Evolutionary conservation across 257 asterid species (phyloP).

Genomic region (Coffea eugenioides): DNA sequence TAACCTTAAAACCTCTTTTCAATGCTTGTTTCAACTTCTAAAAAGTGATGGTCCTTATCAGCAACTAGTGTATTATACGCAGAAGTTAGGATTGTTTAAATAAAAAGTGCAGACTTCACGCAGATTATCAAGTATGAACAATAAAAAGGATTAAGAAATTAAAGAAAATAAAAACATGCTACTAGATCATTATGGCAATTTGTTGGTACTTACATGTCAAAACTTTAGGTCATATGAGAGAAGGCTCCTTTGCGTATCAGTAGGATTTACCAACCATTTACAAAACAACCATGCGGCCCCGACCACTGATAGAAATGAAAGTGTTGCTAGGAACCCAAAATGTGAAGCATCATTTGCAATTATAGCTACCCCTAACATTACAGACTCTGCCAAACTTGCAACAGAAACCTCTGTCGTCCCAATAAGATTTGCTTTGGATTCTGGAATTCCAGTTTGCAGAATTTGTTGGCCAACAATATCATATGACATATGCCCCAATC

Average conservation of each 20-base stretch:
- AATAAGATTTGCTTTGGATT: conserved; percentile 90
- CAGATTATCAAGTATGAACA: background rate
- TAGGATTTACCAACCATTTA: conserved; percentile 81
- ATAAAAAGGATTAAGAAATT: background rate
- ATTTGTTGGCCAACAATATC: conserved; percentile 87
- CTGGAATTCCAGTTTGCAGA: conserved; percentile 92
- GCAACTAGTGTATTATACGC: background rate
- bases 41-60: background rate
- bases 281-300: conserved; percentile 83
- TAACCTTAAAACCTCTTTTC: background rate
- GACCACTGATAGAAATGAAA: conserved; percentile 76
- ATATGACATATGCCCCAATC: conserved; percentile 96
- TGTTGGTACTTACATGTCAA: conserved; percentile 43
- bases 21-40: background rate
- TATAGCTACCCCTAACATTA: conserved; percentile 85
- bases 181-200: background rate
- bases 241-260: conserved; percentile 66
- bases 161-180: conserved; percentile 1
- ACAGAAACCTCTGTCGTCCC: conserved; percentile 90
- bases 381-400: conserved; percentile 88
- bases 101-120: background rate
- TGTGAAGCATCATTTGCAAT: conserved; percentile 78
- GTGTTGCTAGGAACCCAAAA: conserved; percentile 71
- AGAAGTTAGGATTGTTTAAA: background rate
- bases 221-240: conserved; percentile 53